These are phyloP conservation scores for Coccomyxa subellipsoidea DNA, from an alignment of 163 green algal species.

Conservation along the genomic window DNA sequence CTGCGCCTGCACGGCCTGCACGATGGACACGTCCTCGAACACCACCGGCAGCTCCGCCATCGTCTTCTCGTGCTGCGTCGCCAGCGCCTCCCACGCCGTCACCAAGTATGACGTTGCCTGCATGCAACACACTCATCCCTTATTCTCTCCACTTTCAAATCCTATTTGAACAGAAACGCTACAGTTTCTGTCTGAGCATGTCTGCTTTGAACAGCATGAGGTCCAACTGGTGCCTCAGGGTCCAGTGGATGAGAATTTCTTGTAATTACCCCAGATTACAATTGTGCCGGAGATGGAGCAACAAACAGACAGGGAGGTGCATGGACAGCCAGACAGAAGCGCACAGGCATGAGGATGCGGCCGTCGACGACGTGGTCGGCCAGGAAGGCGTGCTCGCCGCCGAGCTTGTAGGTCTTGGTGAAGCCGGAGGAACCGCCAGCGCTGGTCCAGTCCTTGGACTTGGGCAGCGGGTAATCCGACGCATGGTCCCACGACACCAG, in stretches of 20 bases:
- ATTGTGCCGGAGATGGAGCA: no score
- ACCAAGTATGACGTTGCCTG: conserved; percentile 16
- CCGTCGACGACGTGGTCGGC: conserved; percentile 14
- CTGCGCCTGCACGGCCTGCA: conserved; percentile 6
- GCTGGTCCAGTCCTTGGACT: not conserved
- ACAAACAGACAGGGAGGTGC: not conserved
- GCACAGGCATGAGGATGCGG: conserved; percentile 12
- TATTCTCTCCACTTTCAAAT: not conserved
- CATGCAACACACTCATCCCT: not conserved
- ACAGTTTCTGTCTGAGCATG: no score
- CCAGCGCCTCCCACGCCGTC: conserved; percentile 14
- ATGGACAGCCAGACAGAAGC: not conserved
- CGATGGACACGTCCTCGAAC: conserved; percentile 7
- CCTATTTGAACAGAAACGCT: not conserved
- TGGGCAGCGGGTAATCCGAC: conserved; percentile 1
- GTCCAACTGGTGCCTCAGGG: no score
- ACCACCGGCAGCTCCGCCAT: conserved; percentile 5
- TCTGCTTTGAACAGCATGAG: no score
- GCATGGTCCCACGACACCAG: conserved; percentile 13
- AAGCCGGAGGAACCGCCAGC: not conserved
- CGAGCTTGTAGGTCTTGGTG: conserved; percentile 10
- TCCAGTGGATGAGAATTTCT: no score
- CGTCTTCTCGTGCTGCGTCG: not conserved
- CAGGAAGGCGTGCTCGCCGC: conserved; percentile 7
- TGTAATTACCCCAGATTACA: no score